Evolutionary conservation across 495 filamentous ascomycete genomes (phyloP), one percentile per base, ranked within the genome.

Genomic region (Penicillium odoratum): DNA sequence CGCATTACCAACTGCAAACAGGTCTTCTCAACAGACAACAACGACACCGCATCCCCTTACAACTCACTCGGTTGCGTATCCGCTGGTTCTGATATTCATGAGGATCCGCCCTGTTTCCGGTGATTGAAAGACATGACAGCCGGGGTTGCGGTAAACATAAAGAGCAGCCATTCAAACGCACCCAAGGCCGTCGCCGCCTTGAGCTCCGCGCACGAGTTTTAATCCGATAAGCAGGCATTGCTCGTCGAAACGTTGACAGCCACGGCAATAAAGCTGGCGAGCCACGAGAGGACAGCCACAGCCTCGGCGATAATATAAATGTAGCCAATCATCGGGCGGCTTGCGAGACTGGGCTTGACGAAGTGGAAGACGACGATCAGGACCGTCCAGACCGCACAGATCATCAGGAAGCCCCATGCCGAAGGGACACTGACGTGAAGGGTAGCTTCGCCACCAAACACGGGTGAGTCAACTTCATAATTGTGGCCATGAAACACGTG

Each of bases 181-280:
- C 63, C 66, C 38, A 69, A 69, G 30, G 58, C 61, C 49, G 61
- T 64, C 46, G 64, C 66, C 18, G 61, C 61, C 64, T 60, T 62
- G 61, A 69, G 55, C 53, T 29, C 9, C 45, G 55, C 58, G 59
- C 66, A 69, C 1, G 29, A 21, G 56, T 53, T 56, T 13, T 64
- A 42, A 48, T 38, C 60, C 42, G 59, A 26, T 26, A 51, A 6
- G 15, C 49, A 52, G 9, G 15, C 1, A 33, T 52, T 28, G 33
- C n/a, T n/a, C n/a, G 3, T 42, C 7, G 3, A 10, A 30, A 66
- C 60, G 10, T 69, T 42, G 36, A 69, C 53, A 58, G 66, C 63
- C 58, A 64, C 56, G 53, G 66, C 63, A 58, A 69, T 67, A 56
- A 66, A 69, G 51, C 63, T 64, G 58, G 66, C 66, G 42, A 66